Conservation (phyloP, 371 early-diverging fungal genomes). For the Mucor ambiguus region DNA sequence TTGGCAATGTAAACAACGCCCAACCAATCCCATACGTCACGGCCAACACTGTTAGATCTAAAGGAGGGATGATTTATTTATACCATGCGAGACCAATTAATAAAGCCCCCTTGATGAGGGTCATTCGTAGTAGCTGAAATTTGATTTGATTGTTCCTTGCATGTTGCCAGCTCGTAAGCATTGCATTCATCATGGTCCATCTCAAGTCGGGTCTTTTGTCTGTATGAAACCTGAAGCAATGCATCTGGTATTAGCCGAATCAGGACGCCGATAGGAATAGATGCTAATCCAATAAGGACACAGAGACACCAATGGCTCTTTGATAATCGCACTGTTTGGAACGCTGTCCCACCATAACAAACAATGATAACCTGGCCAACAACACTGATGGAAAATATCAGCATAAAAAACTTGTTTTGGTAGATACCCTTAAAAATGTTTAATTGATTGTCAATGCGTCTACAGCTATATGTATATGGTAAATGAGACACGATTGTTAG, state of each 20-base stretch:
- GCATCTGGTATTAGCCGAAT: constrained; percentile 67
- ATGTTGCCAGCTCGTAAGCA: background rate
- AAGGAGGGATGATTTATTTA: background rate
- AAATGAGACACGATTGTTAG: too few relatives aligned
- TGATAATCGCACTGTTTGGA: constrained; percentile 55
- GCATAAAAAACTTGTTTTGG: constrained; percentile 62
- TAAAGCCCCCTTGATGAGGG: background rate
- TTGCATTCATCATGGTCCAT: background rate
- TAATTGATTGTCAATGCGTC: constrained; percentile 65
- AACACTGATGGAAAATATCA: constrained; percentile 59
- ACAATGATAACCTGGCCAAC: constrained; percentile 66
- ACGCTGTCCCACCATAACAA: constrained; percentile 64
- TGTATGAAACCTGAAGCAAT: constrained; percentile 16
- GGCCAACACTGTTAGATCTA: background rate
- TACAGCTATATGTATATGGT: constrained; percentile 45
- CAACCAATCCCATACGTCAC: constrained; percentile 1
- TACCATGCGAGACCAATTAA: background rate
- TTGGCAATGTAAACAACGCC: background rate
- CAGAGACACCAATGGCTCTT: constrained; percentile 69
- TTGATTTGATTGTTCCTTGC: background rate
- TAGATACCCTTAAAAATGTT: constrained; percentile 64
- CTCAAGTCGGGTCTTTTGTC: background rate
- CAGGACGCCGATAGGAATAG: constrained; percentile 72
- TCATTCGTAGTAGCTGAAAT: background rate
- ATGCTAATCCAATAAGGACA: constrained; percentile 63